Conservation (phyloP, 257 asterid species). For the Cinchona pubescens region DNA sequence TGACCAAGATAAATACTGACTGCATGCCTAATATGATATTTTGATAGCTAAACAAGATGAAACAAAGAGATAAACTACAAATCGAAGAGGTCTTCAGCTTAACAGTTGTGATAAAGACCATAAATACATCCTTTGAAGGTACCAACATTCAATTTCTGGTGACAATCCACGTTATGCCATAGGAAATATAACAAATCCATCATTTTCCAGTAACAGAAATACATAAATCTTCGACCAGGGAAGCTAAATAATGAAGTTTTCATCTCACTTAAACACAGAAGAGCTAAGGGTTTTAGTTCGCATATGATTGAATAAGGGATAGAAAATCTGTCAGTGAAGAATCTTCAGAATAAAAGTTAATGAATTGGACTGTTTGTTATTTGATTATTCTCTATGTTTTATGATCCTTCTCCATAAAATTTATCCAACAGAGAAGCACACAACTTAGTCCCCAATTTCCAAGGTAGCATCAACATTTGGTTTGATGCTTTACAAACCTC, state of each 20-base stretch:
- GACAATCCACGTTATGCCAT: neutral
- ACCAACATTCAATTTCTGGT: neutral
- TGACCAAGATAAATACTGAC: conserved; percentile 1
- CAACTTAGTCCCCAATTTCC: too few species aligned
- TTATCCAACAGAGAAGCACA: too few species aligned
- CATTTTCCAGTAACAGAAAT: neutral
- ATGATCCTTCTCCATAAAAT: neutral
- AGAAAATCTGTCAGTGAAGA: too few species aligned
- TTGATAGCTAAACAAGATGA: neutral
- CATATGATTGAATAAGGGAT: too few species aligned
- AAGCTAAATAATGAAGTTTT: neutral
- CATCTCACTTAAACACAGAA: neutral
- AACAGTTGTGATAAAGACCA: neutral
- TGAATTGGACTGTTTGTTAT: too few species aligned
- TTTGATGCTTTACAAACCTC: neutral
- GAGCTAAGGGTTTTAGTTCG: too few species aligned
- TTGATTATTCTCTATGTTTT: neutral
- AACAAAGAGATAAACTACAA: neutral
- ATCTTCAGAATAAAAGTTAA: neutral
- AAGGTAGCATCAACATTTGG: neutral
- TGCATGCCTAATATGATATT: neutral
- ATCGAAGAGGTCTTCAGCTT: neutral
- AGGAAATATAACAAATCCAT: neutral
- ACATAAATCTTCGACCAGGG: neutral
- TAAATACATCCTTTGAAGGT: neutral